Evolutionary conservation across 2,329 filamentous ascomycete species (phyloP).

Genomic region (Salinomyces thailandicus): DNA sequence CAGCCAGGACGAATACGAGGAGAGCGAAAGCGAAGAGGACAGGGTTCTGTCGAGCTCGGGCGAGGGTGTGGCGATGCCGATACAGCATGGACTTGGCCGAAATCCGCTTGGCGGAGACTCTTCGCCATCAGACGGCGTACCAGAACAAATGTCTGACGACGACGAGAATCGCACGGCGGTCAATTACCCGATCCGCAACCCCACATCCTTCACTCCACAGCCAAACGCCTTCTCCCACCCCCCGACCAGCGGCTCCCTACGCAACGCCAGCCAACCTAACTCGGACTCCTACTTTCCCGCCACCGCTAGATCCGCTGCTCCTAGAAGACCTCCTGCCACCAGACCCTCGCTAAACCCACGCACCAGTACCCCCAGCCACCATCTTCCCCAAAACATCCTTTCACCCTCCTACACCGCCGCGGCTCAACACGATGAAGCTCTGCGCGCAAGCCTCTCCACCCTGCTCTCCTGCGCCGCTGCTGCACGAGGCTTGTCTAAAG

Average conservation of each 20-base stretch:
- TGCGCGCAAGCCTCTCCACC: conserved; percentile 88
- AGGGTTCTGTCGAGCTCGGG: conserved; percentile 54
- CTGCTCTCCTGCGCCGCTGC: conserved; percentile 90
- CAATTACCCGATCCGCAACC: conserved; percentile 45
- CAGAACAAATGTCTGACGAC: conserved; percentile 37
- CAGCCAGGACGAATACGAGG: conserved; percentile 90
- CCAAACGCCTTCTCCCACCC: conserved; percentile 89
- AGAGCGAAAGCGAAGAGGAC: conserved; percentile 85
- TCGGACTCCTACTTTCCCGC: conserved; percentile 36
- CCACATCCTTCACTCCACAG: conserved; percentile 62
- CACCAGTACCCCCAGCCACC: too few species aligned
- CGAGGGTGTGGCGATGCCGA: conserved; percentile 38
- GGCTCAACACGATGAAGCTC: conserved; percentile 75
- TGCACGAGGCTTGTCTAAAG: conserved; percentile 67
- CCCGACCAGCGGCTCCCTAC: conserved; percentile 43
- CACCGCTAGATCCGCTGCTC: too few species aligned
- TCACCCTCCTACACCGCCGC: conserved; percentile 61
- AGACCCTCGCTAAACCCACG: conserved; percentile 26
- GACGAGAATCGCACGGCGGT: conserved; percentile 78
- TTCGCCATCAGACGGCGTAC: background rate
- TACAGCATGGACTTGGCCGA: conserved; percentile 18
- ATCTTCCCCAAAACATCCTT: conserved; percentile 55
- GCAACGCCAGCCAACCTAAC: conserved; percentile 40
- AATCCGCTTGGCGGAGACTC: background rate
- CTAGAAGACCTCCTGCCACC: too few species aligned